Evolutionary conservation across 179 eudicot species (phyloP).

Genomic region (Beta macrorhiza): DNA sequence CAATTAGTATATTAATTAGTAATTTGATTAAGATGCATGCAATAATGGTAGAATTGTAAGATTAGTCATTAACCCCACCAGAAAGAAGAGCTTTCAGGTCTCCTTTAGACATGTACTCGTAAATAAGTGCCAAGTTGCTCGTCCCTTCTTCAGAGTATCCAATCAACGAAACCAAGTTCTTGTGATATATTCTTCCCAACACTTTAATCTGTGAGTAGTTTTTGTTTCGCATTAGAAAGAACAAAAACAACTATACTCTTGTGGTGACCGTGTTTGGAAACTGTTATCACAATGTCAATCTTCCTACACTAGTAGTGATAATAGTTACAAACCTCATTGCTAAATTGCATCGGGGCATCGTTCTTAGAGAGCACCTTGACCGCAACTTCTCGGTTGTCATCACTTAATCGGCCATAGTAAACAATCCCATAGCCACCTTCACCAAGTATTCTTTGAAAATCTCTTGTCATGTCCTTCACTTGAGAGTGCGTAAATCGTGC

Average conservation of each 20-base stretch:
- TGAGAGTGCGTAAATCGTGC: constrained; percentile 15
- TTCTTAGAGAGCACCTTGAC: constrained; percentile 11
- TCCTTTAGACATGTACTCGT: constrained; percentile 38
- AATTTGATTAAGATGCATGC: background rate
- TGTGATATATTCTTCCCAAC: constrained; percentile 22
- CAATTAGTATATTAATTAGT: too few relatives aligned
- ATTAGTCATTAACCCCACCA: constrained; percentile 18
- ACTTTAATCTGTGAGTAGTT: constrained; percentile 11
- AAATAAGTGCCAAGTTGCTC: constrained; percentile 27
- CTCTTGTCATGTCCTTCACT: constrained; percentile 15
- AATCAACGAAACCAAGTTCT: constrained; percentile 36
- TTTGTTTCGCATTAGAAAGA: too few relatives aligned
- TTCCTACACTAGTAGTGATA: background rate
- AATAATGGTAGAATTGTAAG: background rate
- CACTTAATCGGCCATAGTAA: constrained; percentile 15
- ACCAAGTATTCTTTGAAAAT: background rate
- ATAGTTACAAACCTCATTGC: constrained; percentile 21
- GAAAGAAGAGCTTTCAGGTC: constrained; percentile 27
- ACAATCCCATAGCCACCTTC: constrained; percentile 25
- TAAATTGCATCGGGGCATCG: constrained; percentile 20
- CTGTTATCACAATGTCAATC: background rate
- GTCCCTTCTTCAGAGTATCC: constrained; percentile 37
- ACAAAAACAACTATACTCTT: too few relatives aligned
- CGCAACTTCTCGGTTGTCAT: constrained; percentile 3
- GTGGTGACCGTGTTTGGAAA: too few relatives aligned